phyloP scores from a whole-genome alignment of 352 stramenopile species.

The Phytophthora foliorum region DNA sequence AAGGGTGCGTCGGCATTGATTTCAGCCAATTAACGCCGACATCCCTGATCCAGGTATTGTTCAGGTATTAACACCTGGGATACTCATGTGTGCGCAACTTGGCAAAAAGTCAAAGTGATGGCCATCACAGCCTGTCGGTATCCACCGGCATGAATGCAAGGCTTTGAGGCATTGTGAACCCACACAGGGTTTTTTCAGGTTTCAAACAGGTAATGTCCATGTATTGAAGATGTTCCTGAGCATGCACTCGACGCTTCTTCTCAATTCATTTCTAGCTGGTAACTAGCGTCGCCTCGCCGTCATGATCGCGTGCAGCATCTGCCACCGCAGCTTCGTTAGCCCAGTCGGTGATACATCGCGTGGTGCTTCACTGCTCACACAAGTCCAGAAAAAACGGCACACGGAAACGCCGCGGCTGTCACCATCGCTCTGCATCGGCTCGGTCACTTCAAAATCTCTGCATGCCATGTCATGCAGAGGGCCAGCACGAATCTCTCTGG shows the following conservation, averaged over 20 bases:
- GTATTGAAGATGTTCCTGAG: conserved; percentile 1
- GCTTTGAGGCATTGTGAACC: too few relatives aligned
- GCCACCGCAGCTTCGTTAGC: conserved; percentile 1
- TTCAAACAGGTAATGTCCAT: conserved; percentile 3
- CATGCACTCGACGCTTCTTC: not conserved
- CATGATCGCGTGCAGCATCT: conserved; percentile 2
- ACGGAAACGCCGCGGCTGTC: conserved; percentile 15
- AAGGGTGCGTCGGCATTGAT: not conserved
- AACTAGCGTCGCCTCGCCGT: too few relatives aligned
- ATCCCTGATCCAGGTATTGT: conserved; percentile 7
- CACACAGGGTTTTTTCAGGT: not conserved
- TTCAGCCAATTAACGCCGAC: too few relatives aligned
- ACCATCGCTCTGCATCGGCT: conserved; percentile 8
- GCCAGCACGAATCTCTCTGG: not conserved
- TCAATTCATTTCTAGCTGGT: too few relatives aligned
- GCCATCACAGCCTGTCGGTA: not conserved
- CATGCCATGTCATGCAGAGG: not conserved
- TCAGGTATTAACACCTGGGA: conserved; percentile 3
- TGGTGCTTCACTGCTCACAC: conserved; percentile 1
- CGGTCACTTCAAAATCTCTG: not conserved
- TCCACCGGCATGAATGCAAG: too few relatives aligned
- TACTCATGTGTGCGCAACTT: conserved; percentile 6
- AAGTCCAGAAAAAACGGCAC: conserved; percentile 5
- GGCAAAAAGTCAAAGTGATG: not conserved
- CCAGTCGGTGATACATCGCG: not conserved